Conservation (phyloP, 1,284 basidiomycete genomes). For the Rhodotorula sp. region DNA sequence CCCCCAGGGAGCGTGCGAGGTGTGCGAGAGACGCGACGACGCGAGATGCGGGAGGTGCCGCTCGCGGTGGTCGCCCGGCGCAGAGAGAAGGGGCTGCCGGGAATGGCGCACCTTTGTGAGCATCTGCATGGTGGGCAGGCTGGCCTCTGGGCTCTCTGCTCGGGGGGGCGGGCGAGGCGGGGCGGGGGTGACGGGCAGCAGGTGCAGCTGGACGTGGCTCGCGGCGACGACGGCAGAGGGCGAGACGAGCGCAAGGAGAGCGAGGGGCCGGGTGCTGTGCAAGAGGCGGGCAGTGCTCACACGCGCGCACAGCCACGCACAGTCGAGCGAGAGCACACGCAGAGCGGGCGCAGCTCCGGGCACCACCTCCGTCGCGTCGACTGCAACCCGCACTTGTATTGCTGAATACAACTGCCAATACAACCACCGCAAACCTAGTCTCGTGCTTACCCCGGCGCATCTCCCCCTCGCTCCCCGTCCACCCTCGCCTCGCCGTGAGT, state of each 20-base stretch:
- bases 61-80: neutral
- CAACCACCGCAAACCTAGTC: no score
- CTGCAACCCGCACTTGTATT: no score
- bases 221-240: neutral
- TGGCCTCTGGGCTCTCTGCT: conserved; percentile 1
- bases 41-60: neutral
- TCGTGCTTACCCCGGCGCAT: no score
- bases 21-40: neutral
- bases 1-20: neutral
- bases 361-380: no score
- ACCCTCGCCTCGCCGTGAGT: no score
- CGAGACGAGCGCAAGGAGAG: neutral
- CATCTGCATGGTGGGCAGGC: conserved; percentile 57
- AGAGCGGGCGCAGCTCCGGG: no score
- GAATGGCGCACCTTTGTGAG: conserved; percentile 61
- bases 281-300: no score
- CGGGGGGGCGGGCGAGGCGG: neutral
- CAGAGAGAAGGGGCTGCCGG: no score
- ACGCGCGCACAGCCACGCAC: neutral
- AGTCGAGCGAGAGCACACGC: neutral
- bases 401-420: no score
- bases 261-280: neutral
- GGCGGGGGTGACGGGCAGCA: neutral
- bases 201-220: neutral
- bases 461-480: no score